Evolutionary conservation across 2,329 filamentous ascomycete genomes (phyloP).

Genomic region (Fonsecaea nubica): DNA sequence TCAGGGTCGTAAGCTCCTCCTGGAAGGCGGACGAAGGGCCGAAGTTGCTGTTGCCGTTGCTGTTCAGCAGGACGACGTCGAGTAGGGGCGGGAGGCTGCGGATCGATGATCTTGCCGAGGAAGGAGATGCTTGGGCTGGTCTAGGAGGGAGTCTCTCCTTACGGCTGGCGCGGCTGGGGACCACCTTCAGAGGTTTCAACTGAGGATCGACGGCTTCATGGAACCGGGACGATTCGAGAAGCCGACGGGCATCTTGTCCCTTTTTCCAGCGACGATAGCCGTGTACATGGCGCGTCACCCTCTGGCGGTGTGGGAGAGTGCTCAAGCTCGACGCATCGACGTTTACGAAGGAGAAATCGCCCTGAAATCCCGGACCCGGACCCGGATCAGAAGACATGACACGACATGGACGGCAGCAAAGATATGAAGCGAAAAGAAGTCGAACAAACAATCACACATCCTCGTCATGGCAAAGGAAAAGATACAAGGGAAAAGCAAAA

Average conservation of each 20-base stretch:
- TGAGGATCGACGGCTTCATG: constrained; percentile 3
- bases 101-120: constrained; percentile 2
- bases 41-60: constrained; percentile 7
- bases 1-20: constrained; percentile 4
- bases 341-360: constrained; percentile 20
- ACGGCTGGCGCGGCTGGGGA: not conserved
- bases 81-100: constrained; percentile 8
- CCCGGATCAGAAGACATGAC: not conserved
- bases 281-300: constrained; percentile 15
- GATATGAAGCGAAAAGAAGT: not conserved
- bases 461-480: not conserved
- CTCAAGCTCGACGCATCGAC: constrained; percentile 18
- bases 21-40: constrained; percentile 1
- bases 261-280: constrained; percentile 21
- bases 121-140: not conserved
- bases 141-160: not conserved
- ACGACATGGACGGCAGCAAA: not conserved
- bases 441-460: not conserved
- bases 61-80: constrained; percentile 12
- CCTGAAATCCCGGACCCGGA: constrained; percentile 5
- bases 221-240: constrained; percentile 19
- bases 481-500: not conserved
- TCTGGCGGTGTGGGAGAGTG: constrained; percentile 9
- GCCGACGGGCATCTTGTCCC: constrained; percentile 12
- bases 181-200: not conserved